Evolutionary conservation across 2,329 filamentous ascomycete species (phyloP).

Genomic region (Leptoxyphium fumago): DNA sequence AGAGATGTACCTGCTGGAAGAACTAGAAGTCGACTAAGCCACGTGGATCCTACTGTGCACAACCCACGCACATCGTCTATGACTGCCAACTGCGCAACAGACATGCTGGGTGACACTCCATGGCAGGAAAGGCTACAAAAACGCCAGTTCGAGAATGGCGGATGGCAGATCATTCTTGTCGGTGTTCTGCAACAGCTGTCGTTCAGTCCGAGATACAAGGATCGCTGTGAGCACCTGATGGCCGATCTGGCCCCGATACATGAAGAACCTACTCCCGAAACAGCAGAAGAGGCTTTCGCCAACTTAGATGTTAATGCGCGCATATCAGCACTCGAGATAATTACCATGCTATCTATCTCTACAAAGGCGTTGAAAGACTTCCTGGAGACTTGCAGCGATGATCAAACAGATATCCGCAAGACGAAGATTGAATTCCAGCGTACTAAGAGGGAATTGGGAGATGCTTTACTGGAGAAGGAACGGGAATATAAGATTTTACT

Average conservation of each 20-base stretch:
- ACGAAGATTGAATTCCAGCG: conserved; percentile 89
- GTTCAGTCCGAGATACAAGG: conserved; percentile 53
- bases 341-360: conserved; percentile 72
- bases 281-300: conserved; percentile 56
- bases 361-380: conserved; percentile 78
- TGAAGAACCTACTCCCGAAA: conserved; percentile 59
- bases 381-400: conserved; percentile 81
- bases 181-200: conserved; percentile 77
- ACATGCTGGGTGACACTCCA: conserved; percentile 58
- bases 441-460: conserved; percentile 41
- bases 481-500: conserved; percentile 45
- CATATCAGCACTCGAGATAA: conserved; percentile 64
- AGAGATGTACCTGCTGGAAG: conserved; percentile 59
- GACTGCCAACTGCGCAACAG: conserved; percentile 51
- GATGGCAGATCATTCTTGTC: conserved; percentile 82
- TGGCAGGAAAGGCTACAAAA: conserved; percentile 78
- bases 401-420: conserved; percentile 90
- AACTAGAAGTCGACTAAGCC: conserved; percentile 62
- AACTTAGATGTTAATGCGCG: conserved; percentile 71
- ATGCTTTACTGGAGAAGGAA: conserved; percentile 40
- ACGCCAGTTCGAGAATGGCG: conserved; percentile 73
- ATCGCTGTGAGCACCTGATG: conserved; percentile 65
- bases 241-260: conserved; percentile 67
- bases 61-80: conserved; percentile 17
- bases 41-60: conserved; percentile 51